These are phyloP conservation scores for Sugiyamaella qingdaonensis DNA, from an alignment of 805 yeast genomes.

Conservation along the genomic window DNA sequence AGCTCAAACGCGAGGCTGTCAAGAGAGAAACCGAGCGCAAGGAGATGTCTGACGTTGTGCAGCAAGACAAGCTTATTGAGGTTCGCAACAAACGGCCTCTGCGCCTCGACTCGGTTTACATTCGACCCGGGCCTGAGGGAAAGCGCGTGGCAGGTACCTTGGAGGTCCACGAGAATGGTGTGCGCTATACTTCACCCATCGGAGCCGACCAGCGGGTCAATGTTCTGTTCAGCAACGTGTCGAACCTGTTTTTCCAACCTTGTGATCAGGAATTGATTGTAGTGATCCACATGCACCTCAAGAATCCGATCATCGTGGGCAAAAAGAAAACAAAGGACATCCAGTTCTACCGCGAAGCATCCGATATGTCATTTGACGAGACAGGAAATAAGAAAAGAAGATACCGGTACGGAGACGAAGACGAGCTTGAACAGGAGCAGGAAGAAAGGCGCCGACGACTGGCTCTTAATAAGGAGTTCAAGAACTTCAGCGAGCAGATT, in stretches of 20 bases:
- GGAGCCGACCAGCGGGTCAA: conserved; percentile 85
- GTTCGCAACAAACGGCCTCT: conserved; percentile 78
- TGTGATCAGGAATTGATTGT: conserved; percentile 93
- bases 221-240: conserved; percentile 81
- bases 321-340: conserved; percentile 93
- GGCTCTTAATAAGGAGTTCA: conserved; percentile 86
- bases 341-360: conserved; percentile 94
- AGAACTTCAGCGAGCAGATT: conserved; percentile 81
- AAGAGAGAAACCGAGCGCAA: conserved; percentile 88
- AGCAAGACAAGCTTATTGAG: conserved; percentile 84
- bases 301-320: conserved; percentile 90
- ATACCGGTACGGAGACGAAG: conserved; percentile 92
- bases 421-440: conserved; percentile 96
- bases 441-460: conserved; percentile 94
- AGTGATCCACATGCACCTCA: conserved; percentile 85
- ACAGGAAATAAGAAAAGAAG: conserved; percentile 90
- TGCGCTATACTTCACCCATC: conserved; percentile 83
- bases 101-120: conserved; percentile 81
- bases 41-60: conserved; percentile 89
- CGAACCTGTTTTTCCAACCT: conserved; percentile 93
- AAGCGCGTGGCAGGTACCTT: conserved; percentile 88
- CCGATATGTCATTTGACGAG: conserved; percentile 94
- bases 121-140: conserved; percentile 96
- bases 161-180: conserved; percentile 93
- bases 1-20: conserved; percentile 84